Percentiles rank a stretch among this genome's conserved stretches.
Evolutionary conservation across 2,329 filamentous ascomycete species (phyloP).

Genomic region (Ophiostoma novo-ulmi): DNA sequence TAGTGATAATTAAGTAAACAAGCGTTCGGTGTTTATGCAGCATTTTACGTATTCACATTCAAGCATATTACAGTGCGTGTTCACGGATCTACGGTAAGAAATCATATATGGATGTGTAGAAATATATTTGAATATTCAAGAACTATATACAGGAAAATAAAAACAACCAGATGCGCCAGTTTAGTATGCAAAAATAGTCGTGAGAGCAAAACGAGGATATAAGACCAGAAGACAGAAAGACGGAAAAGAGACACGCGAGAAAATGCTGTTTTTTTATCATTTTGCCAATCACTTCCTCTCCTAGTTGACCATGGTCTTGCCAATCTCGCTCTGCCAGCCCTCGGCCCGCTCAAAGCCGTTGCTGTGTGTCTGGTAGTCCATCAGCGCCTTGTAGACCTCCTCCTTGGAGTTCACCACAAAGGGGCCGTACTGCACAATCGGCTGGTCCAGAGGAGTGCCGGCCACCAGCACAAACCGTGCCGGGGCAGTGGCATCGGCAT

Average conservation of each 20-base stretch:
- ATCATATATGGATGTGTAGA: background rate
- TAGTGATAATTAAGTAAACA: background rate
- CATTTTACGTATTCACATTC: background rate
- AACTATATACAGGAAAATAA: background rate
- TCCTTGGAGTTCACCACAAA: constrained; percentile 72
- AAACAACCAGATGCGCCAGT: background rate
- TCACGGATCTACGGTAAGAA: too few relatives aligned
- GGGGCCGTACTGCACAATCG: constrained; percentile 76
- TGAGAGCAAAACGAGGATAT: background rate
- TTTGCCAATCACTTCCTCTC: background rate
- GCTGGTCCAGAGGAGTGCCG: constrained; percentile 73
- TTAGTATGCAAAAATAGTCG: background rate
- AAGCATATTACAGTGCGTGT: background rate
- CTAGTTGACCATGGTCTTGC: constrained; percentile 58
- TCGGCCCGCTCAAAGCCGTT: constrained; percentile 78
- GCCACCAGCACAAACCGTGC: constrained; percentile 66
- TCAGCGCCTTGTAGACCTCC: constrained; percentile 69
- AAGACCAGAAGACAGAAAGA: background rate
- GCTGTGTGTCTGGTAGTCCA: constrained; percentile 65
- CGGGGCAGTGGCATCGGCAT: constrained; percentile 55
- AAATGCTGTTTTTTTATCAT: background rate
- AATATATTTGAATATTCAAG: background rate
- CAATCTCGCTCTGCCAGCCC: constrained; percentile 82
- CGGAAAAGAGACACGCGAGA: background rate
- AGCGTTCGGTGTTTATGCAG: background rate